These are phyloP conservation scores for Acacia crassicarpa DNA, from an alignment of 306 rosid species.

Conservation along the genomic window DNA sequence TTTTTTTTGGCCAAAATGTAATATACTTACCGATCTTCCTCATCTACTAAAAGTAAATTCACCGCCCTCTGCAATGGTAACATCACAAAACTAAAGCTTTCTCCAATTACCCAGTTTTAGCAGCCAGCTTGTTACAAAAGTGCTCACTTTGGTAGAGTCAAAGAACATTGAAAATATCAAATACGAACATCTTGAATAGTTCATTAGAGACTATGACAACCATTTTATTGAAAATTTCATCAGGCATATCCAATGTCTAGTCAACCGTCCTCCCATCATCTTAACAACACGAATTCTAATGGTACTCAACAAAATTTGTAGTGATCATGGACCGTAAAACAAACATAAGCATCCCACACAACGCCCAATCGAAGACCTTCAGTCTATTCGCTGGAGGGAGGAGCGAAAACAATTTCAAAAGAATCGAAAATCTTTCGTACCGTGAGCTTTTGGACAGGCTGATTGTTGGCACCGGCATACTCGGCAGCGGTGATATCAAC, in stretches of 20 bases:
- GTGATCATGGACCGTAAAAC: not conserved
- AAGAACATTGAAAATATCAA: not conserved
- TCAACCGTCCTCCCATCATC: not conserved
- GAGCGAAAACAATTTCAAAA: not conserved
- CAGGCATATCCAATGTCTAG: not conserved
- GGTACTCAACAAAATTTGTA: not conserved
- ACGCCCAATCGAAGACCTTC: slow-evolving; percentile 2
- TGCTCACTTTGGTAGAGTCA: not conserved
- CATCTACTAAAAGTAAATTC: not conserved
- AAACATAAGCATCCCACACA: not conserved
- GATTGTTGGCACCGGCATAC: slow-evolving; percentile 26
- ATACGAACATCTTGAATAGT: not conserved
- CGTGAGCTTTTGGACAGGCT: slow-evolving; percentile 44
- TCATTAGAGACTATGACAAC: not conserved
- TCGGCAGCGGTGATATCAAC: slow-evolving; percentile 42
- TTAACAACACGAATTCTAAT: not conserved
- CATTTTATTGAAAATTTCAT: not conserved
- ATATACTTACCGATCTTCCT: not conserved
- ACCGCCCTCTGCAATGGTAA: not conserved
- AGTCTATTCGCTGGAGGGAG: not conserved
- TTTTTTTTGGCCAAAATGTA: no score
- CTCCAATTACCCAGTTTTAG: not conserved
- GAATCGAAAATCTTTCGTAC: slow-evolving; percentile 25
- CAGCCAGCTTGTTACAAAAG: not conserved
- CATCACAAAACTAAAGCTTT: not conserved